Conservation (phyloP, 2,329 filamentous ascomycete species). For the Fusarium sororula region DNA sequence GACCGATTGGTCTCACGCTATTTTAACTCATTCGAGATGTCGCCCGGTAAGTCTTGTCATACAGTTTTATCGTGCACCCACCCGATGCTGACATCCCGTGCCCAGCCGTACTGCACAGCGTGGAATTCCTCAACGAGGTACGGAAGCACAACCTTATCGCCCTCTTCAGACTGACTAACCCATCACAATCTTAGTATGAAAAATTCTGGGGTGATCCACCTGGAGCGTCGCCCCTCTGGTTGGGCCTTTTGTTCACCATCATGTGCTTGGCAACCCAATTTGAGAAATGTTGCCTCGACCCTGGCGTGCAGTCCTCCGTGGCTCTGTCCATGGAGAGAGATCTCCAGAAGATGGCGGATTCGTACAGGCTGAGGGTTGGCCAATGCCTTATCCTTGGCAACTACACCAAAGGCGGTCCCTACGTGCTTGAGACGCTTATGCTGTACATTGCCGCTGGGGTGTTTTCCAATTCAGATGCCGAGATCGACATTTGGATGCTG, state of each 20-base stretch:
- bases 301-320: neutral
- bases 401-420: constrained; percentile 55
- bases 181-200: constrained; percentile 47
- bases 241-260: constrained; percentile 58
- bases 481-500: constrained; percentile 48
- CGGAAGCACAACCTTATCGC: neutral
- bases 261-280: constrained; percentile 50
- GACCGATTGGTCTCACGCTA: constrained; percentile 50
- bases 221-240: constrained; percentile 52
- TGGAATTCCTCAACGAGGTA: constrained; percentile 12
- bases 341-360: neutral
- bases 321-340: neutral
- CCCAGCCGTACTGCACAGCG: constrained; percentile 2
- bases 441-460: constrained; percentile 48
- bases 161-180: neutral
- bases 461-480: constrained; percentile 41
- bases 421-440: constrained; percentile 52
- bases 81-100: neutral
- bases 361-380: neutral
- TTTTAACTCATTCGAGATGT: constrained; percentile 48
- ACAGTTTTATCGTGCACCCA: no score
- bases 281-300: constrained; percentile 1
- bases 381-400: constrained; percentile 51
- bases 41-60: neutral
- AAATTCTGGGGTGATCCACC: constrained; percentile 54